Base-by-base conservation (phyloP, 257 asterid species). In the Leonotis leonurus region DNA sequence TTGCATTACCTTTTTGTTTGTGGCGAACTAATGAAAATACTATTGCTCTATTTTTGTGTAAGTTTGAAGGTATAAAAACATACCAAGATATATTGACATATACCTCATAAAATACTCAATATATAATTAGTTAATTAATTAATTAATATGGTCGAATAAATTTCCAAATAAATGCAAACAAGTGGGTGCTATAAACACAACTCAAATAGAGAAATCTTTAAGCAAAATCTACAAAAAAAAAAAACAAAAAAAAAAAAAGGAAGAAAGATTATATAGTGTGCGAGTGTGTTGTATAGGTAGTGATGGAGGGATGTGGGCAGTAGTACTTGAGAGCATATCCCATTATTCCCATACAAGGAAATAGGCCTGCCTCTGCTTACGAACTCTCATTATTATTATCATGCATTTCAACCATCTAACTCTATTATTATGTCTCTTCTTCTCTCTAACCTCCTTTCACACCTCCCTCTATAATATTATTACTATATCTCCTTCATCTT, bases 351-450 rank as follows among this genome's bases (percentile, higher is more conserved):
- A 78, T 68, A 69, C 22, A 73, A 66, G 85, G 86, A 78, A 71
- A 85, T 82, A 69, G 72, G 86, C 75, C 78, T 80, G 86, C 83
- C 75, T 72, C 77, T 71, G 71, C 37, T 69, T 68, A 59, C 46
- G 78, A 77, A 70, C 85, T 72, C 84, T 78, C 81, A 87, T 89
- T 63, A 83, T 87, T 83, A 77, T 75, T 85, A 86, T 85, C 84
- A 81, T 80, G 84, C 83, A 79, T 74, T 82, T 62, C 26, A 72
- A 73, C 74, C 78, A 40, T 82, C 86, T 75, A 58, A 61, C 65
- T 70, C 70, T 80, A 90, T 90, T 75, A 87, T 85, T 90, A 76
- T 90, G 93, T 90, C 95, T 76, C 73, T 77, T 68, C 75, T 74
- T 69, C 75, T 64, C 63, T 52, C 69, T 73, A 70, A 65, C 69